Base-by-base conservation (phyloP, 768 basidiomycete genomes). In the Kwoniella heveanensis region DNA sequence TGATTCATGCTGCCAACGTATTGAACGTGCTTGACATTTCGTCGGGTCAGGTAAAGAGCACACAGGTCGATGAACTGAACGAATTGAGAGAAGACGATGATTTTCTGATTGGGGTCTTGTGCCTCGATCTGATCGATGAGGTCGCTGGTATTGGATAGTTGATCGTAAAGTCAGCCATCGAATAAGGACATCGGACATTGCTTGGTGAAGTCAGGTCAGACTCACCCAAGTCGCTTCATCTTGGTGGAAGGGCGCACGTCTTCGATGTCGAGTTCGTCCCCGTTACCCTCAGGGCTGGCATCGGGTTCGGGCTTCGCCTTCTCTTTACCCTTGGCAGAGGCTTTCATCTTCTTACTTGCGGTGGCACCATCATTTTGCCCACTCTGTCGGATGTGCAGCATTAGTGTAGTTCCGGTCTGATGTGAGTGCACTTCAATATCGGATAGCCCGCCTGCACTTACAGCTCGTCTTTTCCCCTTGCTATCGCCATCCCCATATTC, bases 81-180 rank as follows among this genome's bases (percentile, higher is more conserved):
- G 86, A 89, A 90, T 74, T 88, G 87, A 0, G 88, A 89, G 60
- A 90, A 83, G 61, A 90, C 79, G 54, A 91, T 60, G 61, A 63
- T 65, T 85, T 88, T 90, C 70, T 88, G 87, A 13, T 85, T 84
- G 1, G 86, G 85, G 62, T 83, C 74, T 22, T 83, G 80, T 50
- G 83, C 73, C n/a, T 82, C 77, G 66, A 84, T 82, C 30, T 82
- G 76, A 37, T 79, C 62, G 5, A 90, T 74, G 12, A 82, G 76
- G n/a, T 86, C 82, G 83, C 88, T 89, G 47, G 85, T 86, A 86
- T 8, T 9, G 7, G 39, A 44, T 17, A 44, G 17, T 9, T 13
- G 32, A 36, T 36, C 32, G 13, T 13, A 36, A 36, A 13, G 32
- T 7, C n/a, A 49, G n/a, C 47, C n/a, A 9, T 19, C 24, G 8